phyloP scores from a whole-genome alignment of 805 yeast species.

The Blastobotrys robertii region DNA sequence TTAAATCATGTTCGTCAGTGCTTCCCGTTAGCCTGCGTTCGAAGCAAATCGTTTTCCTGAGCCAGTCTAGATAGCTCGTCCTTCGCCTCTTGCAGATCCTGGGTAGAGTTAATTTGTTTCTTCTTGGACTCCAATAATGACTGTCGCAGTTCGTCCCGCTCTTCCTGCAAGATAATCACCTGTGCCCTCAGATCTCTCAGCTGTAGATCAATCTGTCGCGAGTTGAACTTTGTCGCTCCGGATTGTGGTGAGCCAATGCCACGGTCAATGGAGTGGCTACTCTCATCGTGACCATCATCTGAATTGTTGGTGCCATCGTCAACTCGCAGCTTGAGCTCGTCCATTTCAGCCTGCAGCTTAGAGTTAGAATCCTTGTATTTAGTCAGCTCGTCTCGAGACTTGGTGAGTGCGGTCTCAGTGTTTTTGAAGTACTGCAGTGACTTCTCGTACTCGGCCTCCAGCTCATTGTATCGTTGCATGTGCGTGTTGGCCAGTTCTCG shows the following conservation, averaged over 20 bases:
- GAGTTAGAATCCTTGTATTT: constrained; percentile 48
- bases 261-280: constrained; percentile 24
- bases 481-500: constrained; percentile 27
- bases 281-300: constrained; percentile 11
- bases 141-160: constrained; percentile 56
- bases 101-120: constrained; percentile 20
- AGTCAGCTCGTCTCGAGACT: constrained; percentile 63
- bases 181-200: constrained; percentile 80
- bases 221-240: constrained; percentile 9
- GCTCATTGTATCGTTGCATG: constrained; percentile 27
- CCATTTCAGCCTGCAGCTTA: constrained; percentile 53
- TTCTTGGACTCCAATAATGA: constrained; percentile 23
- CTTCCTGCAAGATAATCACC: constrained; percentile 68
- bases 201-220: constrained; percentile 59
- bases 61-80: constrained; percentile 8
- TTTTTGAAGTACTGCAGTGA: constrained; percentile 64
- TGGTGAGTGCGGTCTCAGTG: constrained; percentile 62
- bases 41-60: constrained; percentile 5
- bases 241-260: constrained; percentile 18
- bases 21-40: too few relatives aligned
- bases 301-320: constrained; percentile 26
- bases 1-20: too few relatives aligned
- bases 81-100: constrained; percentile 15
- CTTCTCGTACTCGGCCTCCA: constrained; percentile 61
- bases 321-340: constrained; percentile 51